Evolutionary conservation across 192 early-diverging fungal species (phyloP), one percentile per base, ranked within the genome.

Genomic region (Coemansia reversa): DNA sequence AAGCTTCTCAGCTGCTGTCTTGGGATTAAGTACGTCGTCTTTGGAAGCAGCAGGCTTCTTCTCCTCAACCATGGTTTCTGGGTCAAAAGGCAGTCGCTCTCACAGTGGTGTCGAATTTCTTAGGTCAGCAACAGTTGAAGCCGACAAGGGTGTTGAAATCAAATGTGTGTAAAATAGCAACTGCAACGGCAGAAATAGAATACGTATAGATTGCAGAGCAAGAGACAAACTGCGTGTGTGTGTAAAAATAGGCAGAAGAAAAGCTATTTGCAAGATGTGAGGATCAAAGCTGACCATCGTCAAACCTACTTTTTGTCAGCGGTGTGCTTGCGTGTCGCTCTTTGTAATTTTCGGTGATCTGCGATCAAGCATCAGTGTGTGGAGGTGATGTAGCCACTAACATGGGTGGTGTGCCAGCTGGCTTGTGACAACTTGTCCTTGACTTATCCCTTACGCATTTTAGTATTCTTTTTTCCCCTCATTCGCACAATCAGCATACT

Each of bases 11-110:
- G 76, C 59, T 22, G 74, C 74, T 0, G 73, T 79, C 65, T 72
- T 83, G 32, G 82, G 66, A 60, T 72, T 76, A 55, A 75, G 73
- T 60, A 73, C 70, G 51, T 79, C 76, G 59, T 74, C 65, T 27
- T 52, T 57, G 23, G 49, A 56, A 7, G 45, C 29, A 12, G 62
- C 53, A 23, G 52, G 32, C 18, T 62, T 59, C 58, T 69, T 67
- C 45, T 69, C 66, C 50, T 67, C 63, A 22, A 70, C 67, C 73
- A 72, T 75, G 23, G 28, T 55, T 64, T 65, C 18, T 62, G 28
- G 9, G 39, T 45, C 12, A 45, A 45, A 19, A 33, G 52, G 24
- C 39, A 16, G 39, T 45, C 39, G 39, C 39, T 45, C 12, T 45
- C 39, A 45, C 39, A 45, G 14, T 5, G 39, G 39, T 45, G 39